A percentile compares a stretch with the other conserved stretches of the same genome.
Evolutionary conservation across 1,284 basidiomycete species (phyloP).

Genomic region (Hortiboletus rubellus): DNA sequence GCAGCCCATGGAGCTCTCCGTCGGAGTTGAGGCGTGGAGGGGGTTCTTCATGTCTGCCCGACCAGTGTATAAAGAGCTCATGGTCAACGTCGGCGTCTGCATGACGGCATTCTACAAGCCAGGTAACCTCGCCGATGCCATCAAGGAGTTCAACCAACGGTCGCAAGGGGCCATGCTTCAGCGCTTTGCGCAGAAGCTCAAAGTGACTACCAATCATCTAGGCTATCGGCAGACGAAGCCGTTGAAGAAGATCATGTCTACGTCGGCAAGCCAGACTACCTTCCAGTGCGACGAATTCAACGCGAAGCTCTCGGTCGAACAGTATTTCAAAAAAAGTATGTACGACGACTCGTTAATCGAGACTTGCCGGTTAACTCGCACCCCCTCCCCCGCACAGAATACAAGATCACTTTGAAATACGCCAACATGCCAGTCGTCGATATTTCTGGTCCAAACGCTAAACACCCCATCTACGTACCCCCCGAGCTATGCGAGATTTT

Average conservation of each 20-base stretch:
- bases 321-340: conserved; percentile 63
- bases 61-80: conserved; percentile 61
- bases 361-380: background rate
- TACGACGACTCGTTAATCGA: background rate
- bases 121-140: conserved; percentile 58
- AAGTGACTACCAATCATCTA: conserved; percentile 57
- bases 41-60: conserved; percentile 71
- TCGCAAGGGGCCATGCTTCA: conserved; percentile 51
- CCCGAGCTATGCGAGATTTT: conserved; percentile 70
- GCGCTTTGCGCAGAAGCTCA: conserved; percentile 52
- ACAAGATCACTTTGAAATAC: conserved; percentile 51
- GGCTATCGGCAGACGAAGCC: conserved; percentile 53
- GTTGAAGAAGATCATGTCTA: conserved; percentile 46
- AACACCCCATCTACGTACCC: conserved; percentile 52
- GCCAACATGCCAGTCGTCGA: conserved; percentile 64
- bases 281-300: conserved; percentile 57
- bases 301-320: conserved; percentile 53
- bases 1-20: conserved; percentile 39
- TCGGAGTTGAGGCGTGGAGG: conserved; percentile 56
- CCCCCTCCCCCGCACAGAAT: conserved; percentile 43
- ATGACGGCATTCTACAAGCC: conserved; percentile 70
- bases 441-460: conserved; percentile 42
- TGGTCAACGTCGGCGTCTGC: conserved; percentile 74
- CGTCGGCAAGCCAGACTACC: conserved; percentile 44
- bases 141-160: conserved; percentile 46